Conservation (phyloP, 2,329 filamentous ascomycete species). For the Trichoderma endophyticum region DNA sequence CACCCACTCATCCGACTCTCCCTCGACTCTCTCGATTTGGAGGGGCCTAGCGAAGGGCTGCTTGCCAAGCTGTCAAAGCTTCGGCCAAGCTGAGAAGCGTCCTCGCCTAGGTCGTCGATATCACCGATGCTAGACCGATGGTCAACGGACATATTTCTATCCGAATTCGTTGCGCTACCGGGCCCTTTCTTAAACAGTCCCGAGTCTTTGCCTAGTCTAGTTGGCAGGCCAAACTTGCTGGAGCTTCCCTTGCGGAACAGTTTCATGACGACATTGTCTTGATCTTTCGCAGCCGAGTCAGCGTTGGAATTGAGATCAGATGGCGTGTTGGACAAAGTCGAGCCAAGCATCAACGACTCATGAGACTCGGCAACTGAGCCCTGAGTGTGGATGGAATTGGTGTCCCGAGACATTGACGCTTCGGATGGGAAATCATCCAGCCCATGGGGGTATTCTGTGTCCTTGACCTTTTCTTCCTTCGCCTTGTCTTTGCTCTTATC, state of each 20-base stretch:
- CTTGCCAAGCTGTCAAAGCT: conserved; percentile 56
- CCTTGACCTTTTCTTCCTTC: conserved; percentile 34
- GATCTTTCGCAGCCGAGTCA: conserved; percentile 44
- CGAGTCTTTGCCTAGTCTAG: conserved; percentile 53
- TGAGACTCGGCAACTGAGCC: conserved; percentile 58
- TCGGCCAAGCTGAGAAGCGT: conserved; percentile 41
- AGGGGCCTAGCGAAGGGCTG: conserved; percentile 54
- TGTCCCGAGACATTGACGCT: conserved; percentile 54
- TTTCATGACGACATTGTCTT: conserved; percentile 57
- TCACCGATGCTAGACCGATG: conserved; percentile 57
- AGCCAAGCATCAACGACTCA: conserved; percentile 56
- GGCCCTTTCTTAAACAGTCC: conserved; percentile 58
- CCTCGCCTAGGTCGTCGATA: conserved; percentile 51
- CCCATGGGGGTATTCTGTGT: conserved; percentile 36
- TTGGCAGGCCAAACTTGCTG: conserved; percentile 62
- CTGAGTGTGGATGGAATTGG: conserved; percentile 55
- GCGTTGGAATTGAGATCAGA: conserved; percentile 49
- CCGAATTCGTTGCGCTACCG: conserved; percentile 55
- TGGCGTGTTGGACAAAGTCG: conserved; percentile 53
- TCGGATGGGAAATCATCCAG: conserved; percentile 51
- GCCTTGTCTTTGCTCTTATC: conserved; percentile 29
- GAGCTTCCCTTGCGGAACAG: conserved; percentile 64
- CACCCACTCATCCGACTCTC: conserved; percentile 51
- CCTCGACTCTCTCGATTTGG: conserved; percentile 44
- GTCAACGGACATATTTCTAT: conserved; percentile 54